These are phyloP conservation scores for Quercus alba DNA, from an alignment of 306 rosid genomes.

Conservation along the genomic window DNA sequence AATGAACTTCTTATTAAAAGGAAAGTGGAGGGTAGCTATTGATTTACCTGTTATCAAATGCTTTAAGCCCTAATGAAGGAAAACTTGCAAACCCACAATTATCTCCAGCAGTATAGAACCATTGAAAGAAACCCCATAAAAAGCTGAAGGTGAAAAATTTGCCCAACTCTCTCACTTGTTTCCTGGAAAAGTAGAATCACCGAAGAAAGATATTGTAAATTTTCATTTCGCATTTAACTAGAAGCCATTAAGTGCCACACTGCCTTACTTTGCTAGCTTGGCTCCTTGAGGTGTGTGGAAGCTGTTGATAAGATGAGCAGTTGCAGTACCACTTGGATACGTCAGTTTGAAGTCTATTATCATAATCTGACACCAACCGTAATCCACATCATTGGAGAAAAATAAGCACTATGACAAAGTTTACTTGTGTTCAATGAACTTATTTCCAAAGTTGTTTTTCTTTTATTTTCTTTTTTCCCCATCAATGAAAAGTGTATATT, in stretches of 20 bases:
- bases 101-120: not conserved
- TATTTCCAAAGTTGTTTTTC: not conserved
- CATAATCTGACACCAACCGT: slow-evolving; percentile 38
- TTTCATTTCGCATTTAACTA: not conserved
- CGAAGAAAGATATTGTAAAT: not conserved
- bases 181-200: not conserved
- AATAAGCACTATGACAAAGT: not conserved
- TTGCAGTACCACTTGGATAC: slow-evolving; percentile 70
- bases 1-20: not conserved
- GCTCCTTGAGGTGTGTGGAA: slow-evolving; percentile 49
- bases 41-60: not conserved
- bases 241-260: too few species aligned
- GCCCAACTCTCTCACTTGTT: slow-evolving; percentile 6
- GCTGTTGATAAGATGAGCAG: slow-evolving; percentile 60
- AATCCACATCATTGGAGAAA: slow-evolving; percentile 4
- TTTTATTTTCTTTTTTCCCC: not conserved
- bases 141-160: slow-evolving; percentile 7
- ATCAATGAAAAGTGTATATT: not conserved
- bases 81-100: not conserved
- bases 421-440: not conserved
- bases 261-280: not conserved
- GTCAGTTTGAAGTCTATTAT: slow-evolving; percentile 49
- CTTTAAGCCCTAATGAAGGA: slow-evolving; percentile 1
- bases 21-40: not conserved
- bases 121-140: not conserved